Base-by-base conservation (phyloP, 2,329 filamentous ascomycete genomes). In the Didymella pinodella region DNA sequence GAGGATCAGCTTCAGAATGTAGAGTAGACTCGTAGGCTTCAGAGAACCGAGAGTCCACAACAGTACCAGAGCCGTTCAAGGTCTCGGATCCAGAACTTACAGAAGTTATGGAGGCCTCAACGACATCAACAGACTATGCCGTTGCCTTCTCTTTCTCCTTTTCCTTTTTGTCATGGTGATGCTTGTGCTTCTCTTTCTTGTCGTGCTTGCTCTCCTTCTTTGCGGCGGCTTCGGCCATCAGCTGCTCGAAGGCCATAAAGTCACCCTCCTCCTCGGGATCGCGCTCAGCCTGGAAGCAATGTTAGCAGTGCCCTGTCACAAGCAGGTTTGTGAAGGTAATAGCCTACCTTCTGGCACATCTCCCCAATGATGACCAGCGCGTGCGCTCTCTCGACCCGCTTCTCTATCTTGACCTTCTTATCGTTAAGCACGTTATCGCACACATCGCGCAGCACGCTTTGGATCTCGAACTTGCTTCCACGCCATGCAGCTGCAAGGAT, bases 191-290 rank as follows among this genome's bases (percentile, higher is more conserved):
- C 26, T 70, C 62, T 62, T 76, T 71, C 53, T 77, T 69, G 71
- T 94, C 90, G 76, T 92, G 88, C 72, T 88, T 85, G 73, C 86
- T 85, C 66, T 95, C 92, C 80, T 97, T 97, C 85, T 98, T 98
- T 53, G 93, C 90, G 57, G 93, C 93, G 4, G 94, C 94, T 76
- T 99, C 95, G 49, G 95, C 93, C 78, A 99, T 96, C 55, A 99
- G 88, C 79, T 98, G 93, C 78, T 99, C 95, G 69, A 99, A 99
- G 16, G 94, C 93, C 87, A 99, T 96, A 80, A 96, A 98, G 72
- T 98, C 95, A 65, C 95, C 94, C 79, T 99, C 95, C 81, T 99
- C 95, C 65, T 99, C 95, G 41, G 94, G 90, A 54, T 94, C 90
- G 63, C 95, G 89, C 77, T 90, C 86, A 40, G 94, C 92, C 93